phyloP scores from a whole-genome alignment of 2,329 filamentous ascomycete genomes.

The Colletotrichum costaricense region DNA sequence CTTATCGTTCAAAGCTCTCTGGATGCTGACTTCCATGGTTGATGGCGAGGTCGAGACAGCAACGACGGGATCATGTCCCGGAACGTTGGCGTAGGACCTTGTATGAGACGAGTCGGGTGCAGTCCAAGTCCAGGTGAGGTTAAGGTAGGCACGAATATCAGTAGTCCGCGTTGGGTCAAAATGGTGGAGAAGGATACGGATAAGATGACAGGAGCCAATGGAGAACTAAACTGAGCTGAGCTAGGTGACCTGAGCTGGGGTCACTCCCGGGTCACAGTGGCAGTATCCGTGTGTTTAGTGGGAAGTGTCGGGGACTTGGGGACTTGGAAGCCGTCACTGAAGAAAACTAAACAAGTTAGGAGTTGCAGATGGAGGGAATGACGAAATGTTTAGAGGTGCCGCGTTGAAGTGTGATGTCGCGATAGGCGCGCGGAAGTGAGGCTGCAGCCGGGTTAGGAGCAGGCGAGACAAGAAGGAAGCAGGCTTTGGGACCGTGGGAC shows the following conservation, averaged over 20 bases:
- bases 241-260: not conserved
- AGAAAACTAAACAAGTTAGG: not conserved
- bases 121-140: not conserved
- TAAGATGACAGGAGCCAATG: not conserved
- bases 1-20: slow-evolving; percentile 95
- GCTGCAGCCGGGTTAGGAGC: not conserved
- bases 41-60: slow-evolving; percentile 11
- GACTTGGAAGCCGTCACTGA: not conserved
- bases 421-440: not conserved
- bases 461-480: not conserved
- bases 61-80: slow-evolving; percentile 9
- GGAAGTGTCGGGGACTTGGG: not conserved
- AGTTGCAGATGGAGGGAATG: not conserved
- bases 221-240: not conserved
- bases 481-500: not conserved
- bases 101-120: not conserved
- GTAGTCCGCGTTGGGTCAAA: slow-evolving; percentile 3
- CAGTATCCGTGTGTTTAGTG: not conserved
- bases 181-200: not conserved
- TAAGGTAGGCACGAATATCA: not conserved
- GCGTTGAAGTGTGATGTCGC: not conserved
- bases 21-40: slow-evolving; percentile 87
- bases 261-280: slow-evolving; percentile 6
- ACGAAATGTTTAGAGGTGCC: not conserved
- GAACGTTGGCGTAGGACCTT: not conserved